These are phyloP conservation scores for Cytospora piceicola DNA, from an alignment of 2,329 filamentous ascomycete genomes.

Conservation along the genomic window DNA sequence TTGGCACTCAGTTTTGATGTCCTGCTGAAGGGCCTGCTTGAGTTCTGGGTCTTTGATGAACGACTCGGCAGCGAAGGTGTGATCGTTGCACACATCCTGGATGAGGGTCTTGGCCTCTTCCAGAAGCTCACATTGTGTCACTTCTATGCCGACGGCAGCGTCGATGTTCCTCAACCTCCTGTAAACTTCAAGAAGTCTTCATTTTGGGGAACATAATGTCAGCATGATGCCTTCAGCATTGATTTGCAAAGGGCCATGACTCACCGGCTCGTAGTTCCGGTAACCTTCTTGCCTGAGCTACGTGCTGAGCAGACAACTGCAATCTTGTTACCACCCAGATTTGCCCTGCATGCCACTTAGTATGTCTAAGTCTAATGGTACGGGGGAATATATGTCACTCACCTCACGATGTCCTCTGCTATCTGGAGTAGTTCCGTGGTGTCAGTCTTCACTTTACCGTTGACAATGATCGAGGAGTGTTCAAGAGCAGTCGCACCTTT, in stretches of 20 bases:
- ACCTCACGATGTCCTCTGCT: constrained; percentile 71
- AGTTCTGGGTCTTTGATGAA: constrained; percentile 63
- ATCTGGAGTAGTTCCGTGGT: constrained; percentile 46
- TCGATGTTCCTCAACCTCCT: constrained; percentile 59
- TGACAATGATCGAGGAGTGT: constrained; percentile 34
- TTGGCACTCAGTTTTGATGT: constrained; percentile 78
- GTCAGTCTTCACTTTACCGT: constrained; percentile 24
- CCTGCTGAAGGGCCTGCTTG: constrained; percentile 61
- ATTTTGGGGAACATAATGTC: constrained; percentile 3
- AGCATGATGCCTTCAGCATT: background rate
- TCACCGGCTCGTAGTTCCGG: constrained; percentile 94
- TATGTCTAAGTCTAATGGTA: constrained; percentile 19
- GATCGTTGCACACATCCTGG: constrained; percentile 79
- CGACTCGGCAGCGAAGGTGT: constrained; percentile 71
- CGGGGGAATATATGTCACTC: constrained; percentile 35
- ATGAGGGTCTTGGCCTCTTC: constrained; percentile 75
- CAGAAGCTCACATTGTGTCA: constrained; percentile 57
- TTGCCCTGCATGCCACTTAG: constrained; percentile 49
- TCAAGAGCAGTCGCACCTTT: constrained; percentile 48
- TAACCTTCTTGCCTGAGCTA: constrained; percentile 90
- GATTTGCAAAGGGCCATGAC: constrained; percentile 43
- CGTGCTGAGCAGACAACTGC: constrained; percentile 95
- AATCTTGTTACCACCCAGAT: constrained; percentile 71
- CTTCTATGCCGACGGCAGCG: constrained; percentile 55
- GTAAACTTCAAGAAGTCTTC: constrained; percentile 63